phyloP scores from a whole-genome alignment of 257 asterid genomes.

The Przewalskia tangutica region DNA sequence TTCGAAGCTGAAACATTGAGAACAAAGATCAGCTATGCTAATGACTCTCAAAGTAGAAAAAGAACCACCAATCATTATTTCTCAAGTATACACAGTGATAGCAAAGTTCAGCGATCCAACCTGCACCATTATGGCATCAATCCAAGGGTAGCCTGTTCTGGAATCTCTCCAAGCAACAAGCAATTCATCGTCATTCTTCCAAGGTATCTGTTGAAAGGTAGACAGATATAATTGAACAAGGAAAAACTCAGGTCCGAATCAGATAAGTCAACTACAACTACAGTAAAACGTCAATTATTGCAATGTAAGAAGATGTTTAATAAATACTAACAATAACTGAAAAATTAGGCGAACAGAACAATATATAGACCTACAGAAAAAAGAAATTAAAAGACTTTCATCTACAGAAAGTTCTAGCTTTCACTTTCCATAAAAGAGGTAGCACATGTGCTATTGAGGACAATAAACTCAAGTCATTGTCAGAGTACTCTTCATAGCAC shows the following conservation, averaged over 20 bases:
- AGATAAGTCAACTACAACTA: not conserved
- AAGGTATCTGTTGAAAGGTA: slow-evolving; percentile 52
- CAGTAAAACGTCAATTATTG: not conserved
- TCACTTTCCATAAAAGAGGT: not conserved
- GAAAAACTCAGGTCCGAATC: not conserved
- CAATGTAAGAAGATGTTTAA: not conserved
- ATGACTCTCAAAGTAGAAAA: not conserved
- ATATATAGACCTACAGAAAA: not conserved
- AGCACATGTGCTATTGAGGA: not conserved
- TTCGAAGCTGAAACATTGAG: slow-evolving; percentile 44
- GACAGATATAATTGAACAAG: not conserved
- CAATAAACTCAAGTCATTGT: not conserved
- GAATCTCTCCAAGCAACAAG: slow-evolving; percentile 92
- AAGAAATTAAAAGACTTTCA: not conserved
- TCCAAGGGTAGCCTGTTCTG: slow-evolving; percentile 95
- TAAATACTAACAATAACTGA: not conserved
- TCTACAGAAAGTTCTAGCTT: not conserved
- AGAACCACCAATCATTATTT: not conserved
- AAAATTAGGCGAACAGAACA: not conserved
- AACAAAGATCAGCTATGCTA: not conserved
- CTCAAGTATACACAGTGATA: not conserved
- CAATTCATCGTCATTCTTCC: slow-evolving; percentile 69
- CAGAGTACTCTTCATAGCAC: not conserved
- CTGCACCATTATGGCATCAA: slow-evolving; percentile 96
- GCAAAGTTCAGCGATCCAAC: slow-evolving; percentile 23